These are phyloP conservation scores for Citrus glauca DNA, from an alignment of 345 rosid genomes.

Conservation along the genomic window DNA sequence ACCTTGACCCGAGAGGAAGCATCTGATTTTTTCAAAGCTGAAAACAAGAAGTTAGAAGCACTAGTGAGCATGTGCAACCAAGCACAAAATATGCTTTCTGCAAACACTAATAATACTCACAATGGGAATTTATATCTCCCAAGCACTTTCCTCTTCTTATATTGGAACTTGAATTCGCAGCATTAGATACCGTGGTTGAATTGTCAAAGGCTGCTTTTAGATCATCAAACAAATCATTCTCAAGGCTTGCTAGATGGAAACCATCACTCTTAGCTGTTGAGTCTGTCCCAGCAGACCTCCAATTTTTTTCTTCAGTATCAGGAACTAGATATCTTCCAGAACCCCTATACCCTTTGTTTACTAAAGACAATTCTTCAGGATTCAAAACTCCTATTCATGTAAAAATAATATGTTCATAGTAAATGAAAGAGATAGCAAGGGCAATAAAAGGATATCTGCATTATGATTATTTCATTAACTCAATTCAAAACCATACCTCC, in stretches of 20 bases:
- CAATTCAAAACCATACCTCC: constrained; percentile 30
- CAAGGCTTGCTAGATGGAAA: constrained; percentile 39
- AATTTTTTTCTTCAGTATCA: constrained; percentile 18
- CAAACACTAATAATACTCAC: constrained; percentile 17
- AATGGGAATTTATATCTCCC: not conserved
- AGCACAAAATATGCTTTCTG: not conserved
- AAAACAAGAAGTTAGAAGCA: not conserved
- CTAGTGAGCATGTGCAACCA: not conserved
- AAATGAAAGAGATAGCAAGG: no score
- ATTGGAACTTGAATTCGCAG: constrained; percentile 8
- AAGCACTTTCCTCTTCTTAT: constrained; percentile 15
- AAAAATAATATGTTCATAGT: no score
- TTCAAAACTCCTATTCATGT: constrained; percentile 40
- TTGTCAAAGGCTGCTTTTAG: constrained; percentile 20
- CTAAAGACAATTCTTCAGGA: constrained; percentile 39
- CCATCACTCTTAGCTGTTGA: constrained; percentile 9
- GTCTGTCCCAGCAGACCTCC: constrained; percentile 28
- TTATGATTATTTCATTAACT: not conserved
- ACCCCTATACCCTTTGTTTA: constrained; percentile 38
- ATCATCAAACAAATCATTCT: constrained; percentile 42
- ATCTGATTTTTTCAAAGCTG: constrained; percentile 22
- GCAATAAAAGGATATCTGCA: not conserved
- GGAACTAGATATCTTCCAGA: constrained; percentile 19
- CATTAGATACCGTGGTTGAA: constrained; percentile 5
- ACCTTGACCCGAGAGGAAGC: constrained; percentile 18